phyloP scores from a whole-genome alignment of 345 rosid genomes.

The Citrus unshiu region DNA sequence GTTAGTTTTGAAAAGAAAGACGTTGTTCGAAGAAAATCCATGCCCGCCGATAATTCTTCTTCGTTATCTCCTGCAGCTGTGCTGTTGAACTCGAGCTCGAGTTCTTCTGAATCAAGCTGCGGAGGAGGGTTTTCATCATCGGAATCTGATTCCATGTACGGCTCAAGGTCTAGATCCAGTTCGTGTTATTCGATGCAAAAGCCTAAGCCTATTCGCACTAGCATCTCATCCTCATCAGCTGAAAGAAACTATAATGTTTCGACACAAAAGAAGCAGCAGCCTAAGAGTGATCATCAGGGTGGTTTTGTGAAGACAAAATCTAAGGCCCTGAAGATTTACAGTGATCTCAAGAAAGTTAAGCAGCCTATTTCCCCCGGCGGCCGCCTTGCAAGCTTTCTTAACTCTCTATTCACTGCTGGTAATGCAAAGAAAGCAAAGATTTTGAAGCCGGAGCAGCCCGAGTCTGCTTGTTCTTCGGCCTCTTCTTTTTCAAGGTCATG shows the following conservation, averaged over 20 bases:
- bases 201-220: slow-evolving; percentile 58
- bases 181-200: slow-evolving; percentile 25
- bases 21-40: slow-evolving; percentile 42
- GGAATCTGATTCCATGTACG: slow-evolving; percentile 58
- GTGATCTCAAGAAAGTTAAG: slow-evolving; percentile 73
- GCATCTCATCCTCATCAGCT: slow-evolving; percentile 21
- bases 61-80: slow-evolving; percentile 18
- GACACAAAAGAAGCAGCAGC: slow-evolving; percentile 23
- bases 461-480: slow-evolving; percentile 62
- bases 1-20: slow-evolving; percentile 16
- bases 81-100: slow-evolving; percentile 54
- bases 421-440: slow-evolving; percentile 46
- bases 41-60: slow-evolving; percentile 20
- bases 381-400: slow-evolving; percentile 67
- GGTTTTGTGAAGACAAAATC: slow-evolving; percentile 64
- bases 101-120: slow-evolving; percentile 70
- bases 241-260: slow-evolving; percentile 1
- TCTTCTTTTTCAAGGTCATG: slow-evolving; percentile 90
- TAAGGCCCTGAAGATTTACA: slow-evolving; percentile 78
- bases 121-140: slow-evolving; percentile 72
- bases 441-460: slow-evolving; percentile 20
- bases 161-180: slow-evolving; percentile 24
- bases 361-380: slow-evolving; percentile 94
- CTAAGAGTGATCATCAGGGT: slow-evolving; percentile 31
- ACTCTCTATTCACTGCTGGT: slow-evolving; percentile 63